These are phyloP conservation scores for Strigomonas culicis DNA, from an alignment of 208 protist genomes.

Conservation along the genomic window DNA sequence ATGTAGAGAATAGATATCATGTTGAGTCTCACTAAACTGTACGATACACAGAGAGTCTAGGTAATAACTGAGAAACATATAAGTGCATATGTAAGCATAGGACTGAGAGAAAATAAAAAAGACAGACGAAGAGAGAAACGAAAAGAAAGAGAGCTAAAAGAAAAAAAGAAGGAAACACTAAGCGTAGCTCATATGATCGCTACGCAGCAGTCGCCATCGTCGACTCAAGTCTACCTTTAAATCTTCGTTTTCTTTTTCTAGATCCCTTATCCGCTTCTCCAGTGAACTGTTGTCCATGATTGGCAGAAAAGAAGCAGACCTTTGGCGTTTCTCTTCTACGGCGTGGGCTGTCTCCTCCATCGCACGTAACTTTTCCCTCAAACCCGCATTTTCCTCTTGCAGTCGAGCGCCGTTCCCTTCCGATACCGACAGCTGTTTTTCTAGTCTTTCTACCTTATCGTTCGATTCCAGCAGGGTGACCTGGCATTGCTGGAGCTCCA, in stretches of 20 bases:
- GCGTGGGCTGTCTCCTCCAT: neutral
- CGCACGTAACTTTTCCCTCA: too few relatives aligned
- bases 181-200: neutral
- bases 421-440: too few relatives aligned
- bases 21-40: neutral
- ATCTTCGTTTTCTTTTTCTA: neutral
- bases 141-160: neutral
- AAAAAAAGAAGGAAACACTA: conserved; percentile 1
- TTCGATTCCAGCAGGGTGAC: too few relatives aligned
- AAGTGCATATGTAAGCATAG: conserved; percentile 15
- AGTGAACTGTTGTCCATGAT: neutral
- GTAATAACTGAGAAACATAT: neutral
- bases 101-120: conserved; percentile 5
- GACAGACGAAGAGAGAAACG: neutral
- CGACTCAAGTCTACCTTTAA: neutral
- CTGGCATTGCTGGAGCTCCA: too few relatives aligned
- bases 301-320: too few relatives aligned
- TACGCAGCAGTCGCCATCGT: neutral
- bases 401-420: neutral
- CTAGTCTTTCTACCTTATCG: too few relatives aligned
- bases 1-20: neutral
- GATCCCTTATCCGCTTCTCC: neutral
- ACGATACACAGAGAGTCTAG: conserved; percentile 1
- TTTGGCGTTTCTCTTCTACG: too few relatives aligned
- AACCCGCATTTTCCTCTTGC: neutral